Base-by-base conservation (phyloP, 768 basidiomycete species). In the Collybia mongolica region DNA sequence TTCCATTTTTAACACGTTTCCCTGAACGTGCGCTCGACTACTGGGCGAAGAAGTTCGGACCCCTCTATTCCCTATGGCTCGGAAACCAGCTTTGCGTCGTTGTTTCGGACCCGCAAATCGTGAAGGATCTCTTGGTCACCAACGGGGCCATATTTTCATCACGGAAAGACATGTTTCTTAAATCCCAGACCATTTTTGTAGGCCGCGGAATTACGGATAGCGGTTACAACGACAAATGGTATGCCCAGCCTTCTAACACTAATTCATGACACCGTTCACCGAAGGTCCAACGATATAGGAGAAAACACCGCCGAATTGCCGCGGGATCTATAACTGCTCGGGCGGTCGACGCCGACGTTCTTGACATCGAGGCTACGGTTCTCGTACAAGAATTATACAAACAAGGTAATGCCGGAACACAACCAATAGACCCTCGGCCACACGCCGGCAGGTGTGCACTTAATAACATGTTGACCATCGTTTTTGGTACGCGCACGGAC, bases 51-150 rank as follows among this genome's bases (percentile, higher is more conserved):
- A 66, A 67, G 46, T 77, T 66, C 49, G 76, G 76, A 0, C 60
- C 72, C 0, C 46, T 79, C 11, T 77, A 70, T 54, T 77, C 76
- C 6, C 48, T 79, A 41, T 73, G 68, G 67, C 65, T 79, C 19
- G 77, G 77, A n/a, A 70, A 73, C 49, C 76, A 76, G 52, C 70
- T 75, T 18, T 73, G 76, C 56, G 66, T 79, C 43, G 60, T 75
- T 36, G 51, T 79, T 35, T 76, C 74, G 4, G 74, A 75, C 51
- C 68, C 75, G 3, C 61, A 65, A 28, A 66, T 77, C 11, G 76
- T 69, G 0, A 70, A 71, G 41, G 76, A 77, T 48, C 64, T 78
- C 29, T 59, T 77, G 57, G 70, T 77, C 22, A 68, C 69, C 18
- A 73, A 76, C 39, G 73, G 76, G 35, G 61, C 73, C 12, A 65